phyloP scores from a whole-genome alignment of 352 stramenopile genomes.

The Phytopythium ostracodes region DNA sequence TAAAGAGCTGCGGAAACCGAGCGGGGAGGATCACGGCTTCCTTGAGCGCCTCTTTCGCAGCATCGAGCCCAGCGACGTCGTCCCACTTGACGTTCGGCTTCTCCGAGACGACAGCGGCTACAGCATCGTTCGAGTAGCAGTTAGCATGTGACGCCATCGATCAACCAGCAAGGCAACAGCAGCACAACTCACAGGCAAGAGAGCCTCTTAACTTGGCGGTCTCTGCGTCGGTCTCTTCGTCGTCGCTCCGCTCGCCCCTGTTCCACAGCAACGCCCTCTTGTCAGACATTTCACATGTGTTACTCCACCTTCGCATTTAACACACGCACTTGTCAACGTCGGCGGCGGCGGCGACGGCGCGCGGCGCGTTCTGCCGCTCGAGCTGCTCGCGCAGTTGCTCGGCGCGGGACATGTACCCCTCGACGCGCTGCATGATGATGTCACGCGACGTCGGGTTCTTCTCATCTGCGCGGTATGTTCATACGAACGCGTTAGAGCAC shows the following conservation, averaged over 20 bases:
- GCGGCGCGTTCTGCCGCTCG: constrained; percentile 52
- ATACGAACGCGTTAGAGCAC: not conserved
- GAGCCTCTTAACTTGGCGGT: constrained; percentile 94
- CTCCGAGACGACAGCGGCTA: constrained; percentile 81
- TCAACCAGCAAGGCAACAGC: not conserved
- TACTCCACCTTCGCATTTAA: not conserved
- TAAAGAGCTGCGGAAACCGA: constrained; percentile 97
- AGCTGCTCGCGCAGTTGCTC: constrained; percentile 85
- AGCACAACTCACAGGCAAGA: constrained; percentile 69
- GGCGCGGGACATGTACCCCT: constrained; percentile 88
- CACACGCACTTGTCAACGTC: constrained; percentile 74
- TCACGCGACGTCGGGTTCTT: constrained; percentile 89
- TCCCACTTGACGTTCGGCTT: constrained; percentile 96
- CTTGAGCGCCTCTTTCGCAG: constrained; percentile 97
- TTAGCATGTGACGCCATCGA: not conserved
- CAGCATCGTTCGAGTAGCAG: constrained; percentile 2
- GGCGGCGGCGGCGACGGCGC: constrained; percentile 49
- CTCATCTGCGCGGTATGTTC: constrained; percentile 51
- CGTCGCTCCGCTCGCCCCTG: constrained; percentile 79
- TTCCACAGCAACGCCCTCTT: not conserved
- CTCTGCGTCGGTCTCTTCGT: constrained; percentile 93
- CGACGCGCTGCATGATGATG: constrained; percentile 89
- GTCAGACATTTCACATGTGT: not conserved
- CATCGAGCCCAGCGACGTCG: constrained; percentile 96
- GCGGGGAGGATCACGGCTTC: constrained; percentile 97